phyloP scores from a whole-genome alignment of 805 yeast species.

The Barnettozyma californica region DNA sequence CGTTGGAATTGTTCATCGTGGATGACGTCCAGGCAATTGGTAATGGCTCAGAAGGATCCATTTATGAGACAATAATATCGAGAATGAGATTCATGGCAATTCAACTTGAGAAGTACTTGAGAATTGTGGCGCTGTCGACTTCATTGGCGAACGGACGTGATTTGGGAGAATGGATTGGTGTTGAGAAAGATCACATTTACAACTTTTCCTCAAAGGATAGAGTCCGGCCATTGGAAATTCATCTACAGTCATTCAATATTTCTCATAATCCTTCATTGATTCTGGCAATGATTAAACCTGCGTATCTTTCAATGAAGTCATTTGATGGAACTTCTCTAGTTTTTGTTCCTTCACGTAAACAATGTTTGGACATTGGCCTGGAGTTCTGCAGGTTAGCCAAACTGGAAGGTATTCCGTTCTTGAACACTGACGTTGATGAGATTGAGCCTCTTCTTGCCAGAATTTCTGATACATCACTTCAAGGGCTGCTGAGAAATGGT shows the following conservation, averaged over 20 bases:
- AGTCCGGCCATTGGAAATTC: constrained; percentile 50
- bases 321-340: constrained; percentile 37
- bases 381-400: constrained; percentile 37
- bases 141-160: constrained; percentile 74
- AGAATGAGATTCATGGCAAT: constrained; percentile 66
- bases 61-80: constrained; percentile 65
- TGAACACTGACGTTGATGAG: constrained; percentile 33
- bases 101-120: constrained; percentile 50
- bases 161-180: constrained; percentile 84
- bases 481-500: constrained; percentile 46
- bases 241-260: constrained; percentile 42
- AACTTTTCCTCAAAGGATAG: constrained; percentile 68
- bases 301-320: constrained; percentile 37
- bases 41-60: constrained; percentile 46
- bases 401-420: constrained; percentile 34
- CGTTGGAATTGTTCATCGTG: constrained; percentile 61
- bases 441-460: constrained; percentile 37
- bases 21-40: constrained; percentile 74
- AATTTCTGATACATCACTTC: constrained; percentile 43
- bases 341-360: constrained; percentile 53
- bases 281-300: constrained; percentile 44
- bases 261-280: constrained; percentile 49
- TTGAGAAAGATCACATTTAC: constrained; percentile 50
- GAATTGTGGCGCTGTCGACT: constrained; percentile 67
- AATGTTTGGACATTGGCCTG: constrained; percentile 46